A percentile compares a stretch with the other conserved stretches of the same genome.
These are phyloP conservation scores for Mycena galericulata DNA, from an alignment of 768 basidiomycete genomes.

Conservation along the genomic window DNA sequence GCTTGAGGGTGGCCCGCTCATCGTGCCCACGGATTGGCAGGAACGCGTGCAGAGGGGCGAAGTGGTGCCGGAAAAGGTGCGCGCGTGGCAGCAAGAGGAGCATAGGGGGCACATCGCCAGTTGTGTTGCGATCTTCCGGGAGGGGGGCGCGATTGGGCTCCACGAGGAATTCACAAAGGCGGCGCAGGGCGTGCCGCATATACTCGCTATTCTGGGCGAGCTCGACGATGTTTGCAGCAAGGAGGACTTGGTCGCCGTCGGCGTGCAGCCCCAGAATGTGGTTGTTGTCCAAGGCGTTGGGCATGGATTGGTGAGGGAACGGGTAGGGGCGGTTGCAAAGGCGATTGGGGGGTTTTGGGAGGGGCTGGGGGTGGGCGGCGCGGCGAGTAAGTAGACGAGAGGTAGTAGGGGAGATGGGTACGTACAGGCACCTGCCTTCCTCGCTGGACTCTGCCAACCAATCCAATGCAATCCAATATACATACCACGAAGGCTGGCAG, in stretches of 20 bases:
- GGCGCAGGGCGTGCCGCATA: background rate
- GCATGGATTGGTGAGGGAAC: background rate
- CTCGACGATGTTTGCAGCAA: too few species aligned
- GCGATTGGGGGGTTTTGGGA: background rate
- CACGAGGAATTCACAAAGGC: background rate
- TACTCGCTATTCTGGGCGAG: background rate
- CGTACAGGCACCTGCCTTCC: background rate
- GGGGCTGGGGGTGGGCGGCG: background rate
- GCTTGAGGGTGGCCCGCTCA: background rate
- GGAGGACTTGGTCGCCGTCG: background rate
- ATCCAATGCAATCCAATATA: background rate
- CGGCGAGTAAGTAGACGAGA: background rate
- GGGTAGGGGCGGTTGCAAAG: background rate
- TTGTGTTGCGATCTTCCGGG: background rate
- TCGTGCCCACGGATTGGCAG: background rate
- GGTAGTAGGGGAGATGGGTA: background rate
- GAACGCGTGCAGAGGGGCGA: background rate
- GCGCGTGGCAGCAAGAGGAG: too few species aligned
- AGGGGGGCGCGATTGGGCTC: background rate
- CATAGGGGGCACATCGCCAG: background rate
- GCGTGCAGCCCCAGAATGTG: background rate
- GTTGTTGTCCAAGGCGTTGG: background rate
- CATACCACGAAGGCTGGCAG: background rate
- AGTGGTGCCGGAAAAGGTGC: background rate
- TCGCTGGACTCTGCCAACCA: background rate